Evolutionary conservation across 805 yeast species (phyloP).

Genomic region (Wickerhamomyces alni): DNA sequence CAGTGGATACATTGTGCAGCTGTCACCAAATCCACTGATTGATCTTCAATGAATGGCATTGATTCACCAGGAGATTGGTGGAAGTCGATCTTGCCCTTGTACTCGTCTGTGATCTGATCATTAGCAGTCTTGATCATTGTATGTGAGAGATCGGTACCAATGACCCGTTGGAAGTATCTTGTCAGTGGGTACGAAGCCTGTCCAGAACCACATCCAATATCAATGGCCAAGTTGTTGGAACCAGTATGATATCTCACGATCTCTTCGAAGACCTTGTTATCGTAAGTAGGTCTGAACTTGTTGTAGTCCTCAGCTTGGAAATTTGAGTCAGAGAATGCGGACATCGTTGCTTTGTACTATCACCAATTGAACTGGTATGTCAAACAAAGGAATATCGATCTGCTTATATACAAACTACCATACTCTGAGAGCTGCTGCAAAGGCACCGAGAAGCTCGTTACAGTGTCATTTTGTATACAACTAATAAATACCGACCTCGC

Average conservation of each 20-base stretch:
- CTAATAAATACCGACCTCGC: no score
- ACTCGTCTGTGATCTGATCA: constrained; percentile 15
- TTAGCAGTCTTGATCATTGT: constrained; percentile 48
- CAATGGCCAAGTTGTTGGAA: constrained; percentile 40
- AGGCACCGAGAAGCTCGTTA: no score
- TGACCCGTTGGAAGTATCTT: constrained; percentile 37
- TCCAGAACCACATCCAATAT: constrained; percentile 81
- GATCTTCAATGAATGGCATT: constrained; percentile 24
- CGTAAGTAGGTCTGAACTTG: constrained; percentile 63
- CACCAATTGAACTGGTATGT: no score
- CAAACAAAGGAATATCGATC: no score
- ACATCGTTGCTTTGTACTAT: constrained; percentile 35
- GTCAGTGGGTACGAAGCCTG: constrained; percentile 54
- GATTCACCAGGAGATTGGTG: constrained; percentile 21
- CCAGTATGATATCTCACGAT: constrained; percentile 38
- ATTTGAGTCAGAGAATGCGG: constrained; percentile 49
- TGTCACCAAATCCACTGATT: constrained; percentile 55
- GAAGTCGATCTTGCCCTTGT: constrained; percentile 11
- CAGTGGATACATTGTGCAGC: constrained; percentile 90
- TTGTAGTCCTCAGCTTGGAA: constrained; percentile 52
- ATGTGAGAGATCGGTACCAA: constrained; percentile 59
- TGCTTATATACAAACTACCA: no score
- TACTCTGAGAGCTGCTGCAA: no score
- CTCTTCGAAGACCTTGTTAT: constrained; percentile 39
- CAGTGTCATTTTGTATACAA: no score